Evolutionary conservation across 169 alveolate species (phyloP).

Genomic region (Eimeria tenella): DNA sequence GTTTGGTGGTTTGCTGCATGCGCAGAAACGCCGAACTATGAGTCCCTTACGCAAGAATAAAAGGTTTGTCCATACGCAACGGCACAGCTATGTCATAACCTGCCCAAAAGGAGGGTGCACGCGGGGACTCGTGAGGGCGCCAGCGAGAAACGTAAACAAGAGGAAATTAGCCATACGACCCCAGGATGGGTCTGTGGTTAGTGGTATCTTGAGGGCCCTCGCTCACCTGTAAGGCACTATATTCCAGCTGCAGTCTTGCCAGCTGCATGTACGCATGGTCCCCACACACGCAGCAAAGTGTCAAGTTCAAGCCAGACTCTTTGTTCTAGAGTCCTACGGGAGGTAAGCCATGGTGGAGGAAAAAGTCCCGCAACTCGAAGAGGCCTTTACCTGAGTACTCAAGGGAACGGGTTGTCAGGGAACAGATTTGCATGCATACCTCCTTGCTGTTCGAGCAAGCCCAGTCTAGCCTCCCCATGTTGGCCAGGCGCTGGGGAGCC

Average conservation of each 20-base stretch:
- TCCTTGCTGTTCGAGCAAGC: background rate
- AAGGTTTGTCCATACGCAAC: too few relatives aligned
- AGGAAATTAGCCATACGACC: too few relatives aligned
- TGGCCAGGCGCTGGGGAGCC: background rate
- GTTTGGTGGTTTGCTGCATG: background rate
- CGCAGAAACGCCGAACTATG: background rate
- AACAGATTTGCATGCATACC: background rate
- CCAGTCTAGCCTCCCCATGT: constrained; percentile 7
- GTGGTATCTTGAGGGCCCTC: constrained; percentile 10
- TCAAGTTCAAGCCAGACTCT: background rate
- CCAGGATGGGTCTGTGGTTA: too few relatives aligned
- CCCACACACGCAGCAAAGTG: background rate
- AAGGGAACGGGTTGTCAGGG: background rate
- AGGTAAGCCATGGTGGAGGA: background rate
- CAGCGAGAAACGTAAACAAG: too few relatives aligned
- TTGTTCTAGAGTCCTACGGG: background rate
- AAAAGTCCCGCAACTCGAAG: too few relatives aligned
- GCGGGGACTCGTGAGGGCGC: too few relatives aligned
- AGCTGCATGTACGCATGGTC: constrained; percentile 22
- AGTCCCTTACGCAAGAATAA: background rate
- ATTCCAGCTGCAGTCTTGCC: background rate
- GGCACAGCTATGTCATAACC: too few relatives aligned
- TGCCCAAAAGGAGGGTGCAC: too few relatives aligned
- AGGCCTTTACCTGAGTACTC: too few relatives aligned
- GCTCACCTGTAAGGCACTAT: background rate